Conservation (phyloP, 2,329 filamentous ascomycete genomes). For the Tolypocladium cylindrosporum region DNA sequence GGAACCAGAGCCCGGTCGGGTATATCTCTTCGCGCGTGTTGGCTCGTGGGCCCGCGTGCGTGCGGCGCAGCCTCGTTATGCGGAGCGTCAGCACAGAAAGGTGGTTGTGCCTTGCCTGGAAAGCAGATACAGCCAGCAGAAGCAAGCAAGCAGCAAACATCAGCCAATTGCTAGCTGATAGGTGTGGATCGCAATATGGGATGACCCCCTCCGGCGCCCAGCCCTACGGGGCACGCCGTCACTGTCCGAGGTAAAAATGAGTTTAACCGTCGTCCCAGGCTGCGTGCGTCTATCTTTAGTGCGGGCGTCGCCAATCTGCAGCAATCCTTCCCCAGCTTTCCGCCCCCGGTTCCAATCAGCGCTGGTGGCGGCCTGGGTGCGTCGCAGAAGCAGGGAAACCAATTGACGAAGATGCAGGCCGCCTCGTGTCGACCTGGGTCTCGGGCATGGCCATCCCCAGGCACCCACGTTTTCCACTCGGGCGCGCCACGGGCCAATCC, state of each 20-base stretch:
- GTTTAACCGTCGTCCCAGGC: not conserved
- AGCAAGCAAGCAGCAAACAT: not conserved
- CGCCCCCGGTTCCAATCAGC: not conserved
- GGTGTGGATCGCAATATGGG: not conserved
- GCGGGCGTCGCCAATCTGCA: not conserved
- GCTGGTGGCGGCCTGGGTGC: not conserved
- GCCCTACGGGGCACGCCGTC: not conserved
- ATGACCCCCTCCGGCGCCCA: not conserved
- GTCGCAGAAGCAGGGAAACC: not conserved
- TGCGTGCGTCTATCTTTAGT: not conserved
- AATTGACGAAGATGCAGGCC: not conserved
- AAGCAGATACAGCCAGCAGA: not conserved
- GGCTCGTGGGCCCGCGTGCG: not conserved
- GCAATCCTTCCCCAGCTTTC: not conserved
- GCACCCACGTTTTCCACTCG: not conserved
- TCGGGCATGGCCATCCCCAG: not conserved
- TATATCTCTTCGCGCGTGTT: not conserved
- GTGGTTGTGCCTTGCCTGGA: not conserved
- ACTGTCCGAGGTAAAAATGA: not conserved
- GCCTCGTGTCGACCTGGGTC: not conserved
- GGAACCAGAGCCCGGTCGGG: not conserved
- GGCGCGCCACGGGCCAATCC: not conserved
- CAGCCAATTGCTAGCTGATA: not conserved
- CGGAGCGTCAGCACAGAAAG: not conserved
- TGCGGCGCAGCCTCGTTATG: not conserved